A percentile compares a stretch with the other conserved stretches of the same genome.
phyloP scores from a whole-genome alignment of 2,329 filamentous ascomycete species.

The Exserohilum rostratum region DNA sequence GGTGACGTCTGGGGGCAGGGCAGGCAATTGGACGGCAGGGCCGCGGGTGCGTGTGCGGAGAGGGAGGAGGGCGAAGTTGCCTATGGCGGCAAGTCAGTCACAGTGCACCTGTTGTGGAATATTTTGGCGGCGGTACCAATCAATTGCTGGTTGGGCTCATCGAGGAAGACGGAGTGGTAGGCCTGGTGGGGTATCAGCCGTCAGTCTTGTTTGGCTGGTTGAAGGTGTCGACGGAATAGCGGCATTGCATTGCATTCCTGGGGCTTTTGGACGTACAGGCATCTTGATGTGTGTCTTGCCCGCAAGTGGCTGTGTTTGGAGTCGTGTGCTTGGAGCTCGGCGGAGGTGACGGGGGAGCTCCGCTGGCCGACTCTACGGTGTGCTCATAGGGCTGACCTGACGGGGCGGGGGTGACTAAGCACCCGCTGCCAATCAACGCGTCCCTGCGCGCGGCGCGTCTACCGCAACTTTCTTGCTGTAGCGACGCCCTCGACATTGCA shows the following conservation, averaged over 20 bases:
- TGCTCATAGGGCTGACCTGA: no score
- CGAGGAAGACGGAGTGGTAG: constrained; percentile 95
- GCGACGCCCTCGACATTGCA: background rate
- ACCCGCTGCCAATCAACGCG: constrained; percentile 44
- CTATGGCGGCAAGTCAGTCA: constrained; percentile 46
- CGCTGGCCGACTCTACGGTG: constrained; percentile 40
- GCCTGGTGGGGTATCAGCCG: constrained; percentile 63
- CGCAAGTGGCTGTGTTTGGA: constrained; percentile 17
- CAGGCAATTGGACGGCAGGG: constrained; percentile 84
- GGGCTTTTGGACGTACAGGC: constrained; percentile 50
- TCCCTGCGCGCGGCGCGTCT: constrained; percentile 30
- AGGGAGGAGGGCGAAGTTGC: constrained; percentile 93
- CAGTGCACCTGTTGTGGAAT: no score
- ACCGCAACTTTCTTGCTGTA: constrained; percentile 1
- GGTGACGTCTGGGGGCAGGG: constrained; percentile 61
- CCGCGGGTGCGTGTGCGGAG: constrained; percentile 94
- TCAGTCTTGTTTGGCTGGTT: background rate
- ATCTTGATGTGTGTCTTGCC: constrained; percentile 47
- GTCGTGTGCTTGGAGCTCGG: constrained; percentile 29
- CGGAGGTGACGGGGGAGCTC: constrained; percentile 39
- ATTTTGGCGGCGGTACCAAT: constrained; percentile 65
- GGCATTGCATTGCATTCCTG: background rate
- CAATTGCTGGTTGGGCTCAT: constrained; percentile 73
- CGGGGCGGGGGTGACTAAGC: constrained; percentile 38
- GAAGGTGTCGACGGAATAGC: background rate